Evolutionary conservation across 305 asterid genomes (phyloP), one percentile per base, ranked within the genome.

Genomic region (Fraxinus albicans): DNA sequence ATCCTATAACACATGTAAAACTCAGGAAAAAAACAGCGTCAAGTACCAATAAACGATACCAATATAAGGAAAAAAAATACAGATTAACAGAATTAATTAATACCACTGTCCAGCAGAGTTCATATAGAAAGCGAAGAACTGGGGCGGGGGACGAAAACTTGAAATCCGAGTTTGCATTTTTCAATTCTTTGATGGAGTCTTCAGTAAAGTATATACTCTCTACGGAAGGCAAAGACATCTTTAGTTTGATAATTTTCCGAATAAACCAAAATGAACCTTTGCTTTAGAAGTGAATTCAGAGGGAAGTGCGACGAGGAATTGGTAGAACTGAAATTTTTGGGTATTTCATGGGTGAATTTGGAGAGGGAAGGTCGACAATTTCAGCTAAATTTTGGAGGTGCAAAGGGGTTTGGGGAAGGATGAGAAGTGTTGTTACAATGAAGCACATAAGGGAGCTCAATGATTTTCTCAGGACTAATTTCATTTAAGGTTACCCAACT

Each of bases 81-180:
- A 74, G 55, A 21, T 31, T 9, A 19, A 74, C 36, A 10, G 21
- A 38, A 73, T 35, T 25, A 83, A 84, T 23, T 2, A 78, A 77
- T 90, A 96, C 99, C 98, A 87, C 78, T 74, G 85, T 81, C 91
- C 87, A 92, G 90, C 97, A 92, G 38, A 96, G 97, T 84, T 96
- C 99, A 67, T 90, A 93, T 55, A 96, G 94, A 84, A 94, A 96
- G 35, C 97, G 97, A 76, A 94, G 92, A 79, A 91, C 87, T 8
- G 93, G 94, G 34, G 87, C 90, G 2, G 94, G 90, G 44, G 87
- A 77, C 58, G 97, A 84, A 83, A 96, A 91, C 77, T 88, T 93
- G 91, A 91, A 96, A 87, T 77, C 89, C 21, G 91, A 83, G 88
- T 92, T 94, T 17, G 95, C 87, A 87, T 85, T 89, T 74, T 91